Percentiles rank a stretch among this genome's conserved stretches.
These are phyloP conservation scores for Musa itinerans DNA, from an alignment of 176 grass and related monocot species.

Conservation along the genomic window DNA sequence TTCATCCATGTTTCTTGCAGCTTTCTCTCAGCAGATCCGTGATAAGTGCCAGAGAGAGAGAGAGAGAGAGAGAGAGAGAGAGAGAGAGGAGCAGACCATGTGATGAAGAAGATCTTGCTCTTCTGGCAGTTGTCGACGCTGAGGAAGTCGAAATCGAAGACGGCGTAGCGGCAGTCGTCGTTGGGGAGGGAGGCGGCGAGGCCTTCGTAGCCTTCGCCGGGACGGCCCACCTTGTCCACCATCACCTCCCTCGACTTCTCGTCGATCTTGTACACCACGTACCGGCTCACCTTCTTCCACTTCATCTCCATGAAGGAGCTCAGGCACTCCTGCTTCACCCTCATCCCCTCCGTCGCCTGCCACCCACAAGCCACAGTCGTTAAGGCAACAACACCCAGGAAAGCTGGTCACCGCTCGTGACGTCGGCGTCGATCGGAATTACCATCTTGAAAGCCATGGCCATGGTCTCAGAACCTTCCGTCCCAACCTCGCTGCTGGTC, in stretches of 20 bases:
- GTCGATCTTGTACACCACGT: slow-evolving; percentile 73
- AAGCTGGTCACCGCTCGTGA: no score
- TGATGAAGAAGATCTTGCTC: slow-evolving; percentile 82
- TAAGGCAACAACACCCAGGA: background rate
- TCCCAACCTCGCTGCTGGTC: no score
- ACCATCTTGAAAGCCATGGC: slow-evolving; percentile 18
- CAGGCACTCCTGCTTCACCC: slow-evolving; percentile 48
- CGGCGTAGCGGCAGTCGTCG: slow-evolving; percentile 64
- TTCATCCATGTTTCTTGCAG: no score
- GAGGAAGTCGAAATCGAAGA: slow-evolving; percentile 68
- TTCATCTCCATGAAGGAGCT: slow-evolving; percentile 57
- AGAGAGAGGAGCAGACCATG: slow-evolving; percentile 28
- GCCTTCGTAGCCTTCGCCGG: slow-evolving; percentile 62
- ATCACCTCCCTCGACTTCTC: slow-evolving; percentile 52
- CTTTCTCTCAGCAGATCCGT: no score
- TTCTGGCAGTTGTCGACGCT: slow-evolving; percentile 62
- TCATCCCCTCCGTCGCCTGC: slow-evolving; percentile 34
- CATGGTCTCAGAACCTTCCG: background rate
- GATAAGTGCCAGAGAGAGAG: no score
- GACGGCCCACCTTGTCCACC: slow-evolving; percentile 49
- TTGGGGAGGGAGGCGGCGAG: slow-evolving; percentile 48
- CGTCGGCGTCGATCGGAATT: background rate
- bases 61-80: background rate
- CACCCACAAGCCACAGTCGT: no score
- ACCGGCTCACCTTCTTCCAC: slow-evolving; percentile 54